Conservation (phyloP, 352 stramenopile species). For the Globisporangium emineosum region DNA sequence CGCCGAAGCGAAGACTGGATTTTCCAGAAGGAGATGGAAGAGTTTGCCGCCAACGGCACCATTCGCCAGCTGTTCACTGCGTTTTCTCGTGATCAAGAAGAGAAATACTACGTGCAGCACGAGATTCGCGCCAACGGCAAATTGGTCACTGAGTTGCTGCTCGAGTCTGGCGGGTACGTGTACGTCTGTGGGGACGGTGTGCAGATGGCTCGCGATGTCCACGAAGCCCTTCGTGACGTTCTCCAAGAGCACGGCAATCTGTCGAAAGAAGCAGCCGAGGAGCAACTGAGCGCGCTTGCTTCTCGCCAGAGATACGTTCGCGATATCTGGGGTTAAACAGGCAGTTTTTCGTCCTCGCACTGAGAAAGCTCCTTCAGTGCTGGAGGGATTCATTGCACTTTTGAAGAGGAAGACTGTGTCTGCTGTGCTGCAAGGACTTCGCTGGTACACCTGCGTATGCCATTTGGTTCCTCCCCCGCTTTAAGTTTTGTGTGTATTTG, state of each 20-base stretch:
- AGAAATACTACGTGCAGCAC: constrained; percentile 95
- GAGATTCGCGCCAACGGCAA: constrained; percentile 55
- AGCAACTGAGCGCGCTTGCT: constrained; percentile 52
- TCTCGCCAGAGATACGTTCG: constrained; percentile 81
- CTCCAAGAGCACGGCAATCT: constrained; percentile 66
- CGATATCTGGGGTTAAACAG: constrained; percentile 78
- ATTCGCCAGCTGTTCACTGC: constrained; percentile 85
- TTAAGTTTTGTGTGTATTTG: constrained; percentile 5
- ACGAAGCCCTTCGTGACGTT: constrained; percentile 78
- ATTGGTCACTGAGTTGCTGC: constrained; percentile 72
- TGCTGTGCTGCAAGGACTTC: not conserved
- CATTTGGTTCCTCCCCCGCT: constrained; percentile 29
- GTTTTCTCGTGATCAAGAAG: constrained; percentile 89
- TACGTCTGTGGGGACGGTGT: constrained; percentile 96
- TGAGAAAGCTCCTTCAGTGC: not conserved
- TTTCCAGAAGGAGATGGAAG: constrained; percentile 86
- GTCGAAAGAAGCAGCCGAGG: constrained; percentile 54
- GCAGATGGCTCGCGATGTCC: constrained; percentile 94
- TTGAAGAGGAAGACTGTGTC: too few relatives aligned
- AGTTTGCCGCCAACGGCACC: constrained; percentile 65
- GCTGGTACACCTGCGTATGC: not conserved
- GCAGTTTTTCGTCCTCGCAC: not conserved
- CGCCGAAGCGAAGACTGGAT: constrained; percentile 89
- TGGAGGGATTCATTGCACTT: too few relatives aligned
- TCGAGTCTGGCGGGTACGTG: constrained; percentile 75